Conservation (phyloP, 225 moss, liverwort and hornwort species). For the Pleurozium schreberi region DNA sequence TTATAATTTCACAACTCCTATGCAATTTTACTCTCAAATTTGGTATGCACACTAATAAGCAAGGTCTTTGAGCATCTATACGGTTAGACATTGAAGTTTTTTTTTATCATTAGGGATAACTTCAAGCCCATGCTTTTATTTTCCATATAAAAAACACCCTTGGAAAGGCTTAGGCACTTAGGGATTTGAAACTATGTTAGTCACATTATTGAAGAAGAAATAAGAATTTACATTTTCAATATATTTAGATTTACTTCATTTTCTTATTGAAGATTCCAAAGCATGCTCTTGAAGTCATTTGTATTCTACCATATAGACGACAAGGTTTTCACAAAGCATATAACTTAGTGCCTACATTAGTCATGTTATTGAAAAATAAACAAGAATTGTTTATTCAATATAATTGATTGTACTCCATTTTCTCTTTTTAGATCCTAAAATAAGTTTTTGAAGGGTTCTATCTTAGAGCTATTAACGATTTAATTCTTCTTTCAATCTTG, state of each 20-base stretch:
- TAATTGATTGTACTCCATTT: too few species aligned
- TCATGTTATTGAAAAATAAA: background rate
- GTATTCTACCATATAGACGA: rapidly evolving
- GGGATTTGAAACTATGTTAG: rapidly evolving
- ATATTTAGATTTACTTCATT: background rate
- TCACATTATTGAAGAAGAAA: background rate
- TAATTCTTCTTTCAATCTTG: too few species aligned
- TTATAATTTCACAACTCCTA: too few species aligned
- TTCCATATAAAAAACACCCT: too few species aligned
- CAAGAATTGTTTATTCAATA: background rate
- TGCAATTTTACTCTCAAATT: too few species aligned
- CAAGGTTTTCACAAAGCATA: rapidly evolving
- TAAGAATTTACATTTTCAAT: background rate
- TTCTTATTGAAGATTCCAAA: background rate
- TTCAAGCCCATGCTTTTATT: too few species aligned
- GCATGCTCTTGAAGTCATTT: background rate
- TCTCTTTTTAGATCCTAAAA: background rate
- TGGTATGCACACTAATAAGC: too few species aligned
- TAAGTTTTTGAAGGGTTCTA: background rate
- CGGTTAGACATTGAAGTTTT: too few species aligned
- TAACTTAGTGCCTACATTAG: rapidly evolving
- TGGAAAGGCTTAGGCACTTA: too few species aligned
- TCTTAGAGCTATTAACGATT: too few species aligned
- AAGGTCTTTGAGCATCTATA: too few species aligned
- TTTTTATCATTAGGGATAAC: too few species aligned